Percentiles rank a stretch among this genome's conserved stretches.
These are phyloP conservation scores for Phellopilus nigrolimitatus DNA, from an alignment of 1,284 basidiomycete genomes.

Conservation along the genomic window DNA sequence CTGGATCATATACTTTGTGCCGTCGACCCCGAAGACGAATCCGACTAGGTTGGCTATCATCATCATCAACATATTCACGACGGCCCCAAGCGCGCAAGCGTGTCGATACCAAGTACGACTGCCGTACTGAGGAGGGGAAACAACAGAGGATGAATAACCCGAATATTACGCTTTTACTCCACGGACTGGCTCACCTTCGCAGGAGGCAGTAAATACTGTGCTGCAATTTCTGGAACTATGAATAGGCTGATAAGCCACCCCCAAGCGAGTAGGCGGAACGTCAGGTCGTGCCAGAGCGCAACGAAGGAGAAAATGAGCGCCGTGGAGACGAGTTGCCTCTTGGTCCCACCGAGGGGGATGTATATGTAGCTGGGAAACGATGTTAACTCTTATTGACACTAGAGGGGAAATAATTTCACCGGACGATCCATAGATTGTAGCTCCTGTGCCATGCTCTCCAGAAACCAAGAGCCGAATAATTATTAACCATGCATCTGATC, in stretches of 20 bases:
- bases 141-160: constrained; percentile 2
- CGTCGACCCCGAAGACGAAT: constrained; percentile 89
- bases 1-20: constrained; percentile 64
- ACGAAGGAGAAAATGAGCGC: constrained; percentile 93
- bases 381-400: background rate
- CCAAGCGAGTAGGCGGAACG: constrained; percentile 87
- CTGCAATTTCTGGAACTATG: constrained; percentile 81
- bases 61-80: constrained; percentile 87
- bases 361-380: constrained; percentile 79
- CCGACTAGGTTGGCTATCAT: constrained; percentile 93
- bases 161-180: constrained; percentile 1
- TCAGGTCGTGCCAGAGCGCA: constrained; percentile 97
- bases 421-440: constrained; percentile 94
- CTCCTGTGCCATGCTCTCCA: constrained; percentile 97
- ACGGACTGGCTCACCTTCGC: constrained; percentile 53
- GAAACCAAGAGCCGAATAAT: constrained; percentile 91
- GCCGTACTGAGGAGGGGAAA: constrained; percentile 50
- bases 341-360: constrained; percentile 83
- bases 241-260: constrained; percentile 95
- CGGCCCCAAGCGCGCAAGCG: constrained; percentile 78
- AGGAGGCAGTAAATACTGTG: constrained; percentile 53
- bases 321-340: constrained; percentile 63
- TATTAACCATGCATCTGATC: constrained; percentile 98
- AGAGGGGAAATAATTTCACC: constrained; percentile 43
- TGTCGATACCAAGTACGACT: constrained; percentile 80